Base-by-base conservation (phyloP, 176 grass and related monocot genomes). In the Avena atlantica region DNA sequence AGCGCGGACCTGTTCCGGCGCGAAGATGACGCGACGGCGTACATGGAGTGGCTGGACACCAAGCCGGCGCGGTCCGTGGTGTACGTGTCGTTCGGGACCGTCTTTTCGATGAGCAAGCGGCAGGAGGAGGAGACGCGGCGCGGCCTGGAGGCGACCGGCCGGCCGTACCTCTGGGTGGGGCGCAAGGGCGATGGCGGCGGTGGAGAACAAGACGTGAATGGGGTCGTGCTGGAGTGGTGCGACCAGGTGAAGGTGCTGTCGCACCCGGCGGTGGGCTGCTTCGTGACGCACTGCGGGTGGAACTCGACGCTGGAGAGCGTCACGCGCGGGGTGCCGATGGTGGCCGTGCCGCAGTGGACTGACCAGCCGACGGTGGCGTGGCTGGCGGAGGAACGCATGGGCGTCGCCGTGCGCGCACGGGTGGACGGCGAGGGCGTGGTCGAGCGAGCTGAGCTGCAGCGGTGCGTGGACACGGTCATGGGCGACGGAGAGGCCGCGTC, bases 281-380 rank as follows among this genome's bases (percentile, higher is more conserved):
- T 83, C 76, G 70, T 92, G 48, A 89, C 83, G 5, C 93, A 92
- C 83, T 95, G 93, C 8, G 88, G 91, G 19, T 95, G 93, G 93
- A 92, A 95, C 91, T 92, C 91, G 27, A 87, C 91, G 23, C 37
- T 91, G 61, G 91, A 95, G 87, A 85, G 80, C 74, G 4, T 95
- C 44, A 77, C 47, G 6, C 17, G 76, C 53, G 93, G 93, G 25
- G 86, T 95, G 81, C 90, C 93, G 14, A 84, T 72, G 21, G 84
- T 95, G 57, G 79, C 66, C 14, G 82, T 84, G 74, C 93, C 90
- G 25, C 90, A 88, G 77, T 92, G 90, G 89, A 84, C 82, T 3
- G 94, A 96, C 82, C 94, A 93, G 76, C 89, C 58, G 70, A 96
- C 90, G 52, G 85, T 80, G 23, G 87, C 91, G 17, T 83, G 71